phyloP scores from a whole-genome alignment of 2,329 filamentous ascomycete genomes.

The Aspergillus unguis region DNA sequence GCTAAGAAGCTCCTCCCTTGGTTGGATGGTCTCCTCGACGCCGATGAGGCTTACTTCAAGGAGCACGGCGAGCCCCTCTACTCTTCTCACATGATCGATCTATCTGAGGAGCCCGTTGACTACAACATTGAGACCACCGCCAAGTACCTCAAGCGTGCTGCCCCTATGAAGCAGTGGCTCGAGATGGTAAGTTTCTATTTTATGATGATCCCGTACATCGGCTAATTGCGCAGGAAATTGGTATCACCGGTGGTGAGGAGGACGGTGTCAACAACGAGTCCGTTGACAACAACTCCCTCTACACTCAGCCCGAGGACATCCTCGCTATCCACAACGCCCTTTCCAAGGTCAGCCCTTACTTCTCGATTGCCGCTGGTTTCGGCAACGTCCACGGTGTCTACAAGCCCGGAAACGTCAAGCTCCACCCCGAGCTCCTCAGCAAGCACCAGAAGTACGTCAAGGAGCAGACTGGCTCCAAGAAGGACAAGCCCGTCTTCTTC shows the following conservation, averaged over 20 bases:
- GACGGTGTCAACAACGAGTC: conserved; percentile 98
- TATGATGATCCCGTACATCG: not conserved
- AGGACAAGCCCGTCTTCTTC: conserved; percentile 94
- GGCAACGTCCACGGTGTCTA: conserved; percentile 99
- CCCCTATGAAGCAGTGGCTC: conserved; percentile 97
- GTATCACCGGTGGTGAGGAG: conserved; percentile 95
- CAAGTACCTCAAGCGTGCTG: conserved; percentile 88
- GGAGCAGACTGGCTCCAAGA: conserved; percentile 67
- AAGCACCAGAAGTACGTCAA: conserved; percentile 95
- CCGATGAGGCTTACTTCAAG: conserved; percentile 95
- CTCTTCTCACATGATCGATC: conserved; percentile 97
- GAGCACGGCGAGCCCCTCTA: conserved; percentile 86
- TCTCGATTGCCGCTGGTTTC: conserved; percentile 97
- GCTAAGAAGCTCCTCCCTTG: conserved; percentile 99
- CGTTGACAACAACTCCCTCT: conserved; percentile 93
- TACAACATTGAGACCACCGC: conserved; percentile 91
- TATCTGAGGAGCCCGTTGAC: conserved; percentile 85
- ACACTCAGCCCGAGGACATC: conserved; percentile 97
- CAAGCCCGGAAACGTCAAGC: conserved; percentile 95
- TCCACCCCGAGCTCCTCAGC: conserved; percentile 89
- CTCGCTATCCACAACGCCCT: conserved; percentile 86
- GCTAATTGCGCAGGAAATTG: conserved; percentile 61
- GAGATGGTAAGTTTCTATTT: conserved; percentile 70
- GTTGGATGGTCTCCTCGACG: conserved; percentile 93
- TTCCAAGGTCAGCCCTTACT: conserved; percentile 83